Base-by-base conservation (phyloP, 176 grass and related monocot genomes). In the Ensete ventricosum region DNA sequence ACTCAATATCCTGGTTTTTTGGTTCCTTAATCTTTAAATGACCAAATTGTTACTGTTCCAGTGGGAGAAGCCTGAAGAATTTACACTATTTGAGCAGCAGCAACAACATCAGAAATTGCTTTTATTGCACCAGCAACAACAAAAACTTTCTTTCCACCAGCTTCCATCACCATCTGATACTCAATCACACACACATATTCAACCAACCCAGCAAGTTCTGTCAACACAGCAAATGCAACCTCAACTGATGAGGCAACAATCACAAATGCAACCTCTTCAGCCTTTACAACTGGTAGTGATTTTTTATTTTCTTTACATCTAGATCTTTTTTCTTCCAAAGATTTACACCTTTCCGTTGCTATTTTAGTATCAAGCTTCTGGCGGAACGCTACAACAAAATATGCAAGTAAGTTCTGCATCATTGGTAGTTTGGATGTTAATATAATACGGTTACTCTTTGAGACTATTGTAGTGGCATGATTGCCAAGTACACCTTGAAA, bases 31-130 rank as follows among this genome's bases (percentile, higher is more conserved):
- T 25, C 74, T 72, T 53, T 16, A 80, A 60, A 71, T 71, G 67
- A 14, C 70, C 29, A 53, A 19, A 84, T 2, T 76, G 74, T 49
- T 81, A 49, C 62, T 76, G 13, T 71, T 73, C 34, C 62, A 99
- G 96, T 99, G 96, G 96, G 96, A 94, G 76, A 95, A 99, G 72
- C 96, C 96, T 82, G 91, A 99, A 89, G 96, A 95, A 52, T 91
- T 86, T 89, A 50, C 81, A 17, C 49, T 95, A 74, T 99, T 87
- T 76, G 96, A 99, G 83, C 95, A 99, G 29, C 90, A 91, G 23
- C 88, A 86, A 27, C 80, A 82, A 54, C 83, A 89, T 2, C 94
- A 97, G 88, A 95, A 95, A 78, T 70, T 91, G 85, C 85, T 95
- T 75, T 87, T 99, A 74, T 79, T 91, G 82, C 95, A 97, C 75